Evolutionary conservation across 441 rosid species (phyloP), one percentile per base, ranked within the genome.

Genomic region (Aquilaria agallochum): DNA sequence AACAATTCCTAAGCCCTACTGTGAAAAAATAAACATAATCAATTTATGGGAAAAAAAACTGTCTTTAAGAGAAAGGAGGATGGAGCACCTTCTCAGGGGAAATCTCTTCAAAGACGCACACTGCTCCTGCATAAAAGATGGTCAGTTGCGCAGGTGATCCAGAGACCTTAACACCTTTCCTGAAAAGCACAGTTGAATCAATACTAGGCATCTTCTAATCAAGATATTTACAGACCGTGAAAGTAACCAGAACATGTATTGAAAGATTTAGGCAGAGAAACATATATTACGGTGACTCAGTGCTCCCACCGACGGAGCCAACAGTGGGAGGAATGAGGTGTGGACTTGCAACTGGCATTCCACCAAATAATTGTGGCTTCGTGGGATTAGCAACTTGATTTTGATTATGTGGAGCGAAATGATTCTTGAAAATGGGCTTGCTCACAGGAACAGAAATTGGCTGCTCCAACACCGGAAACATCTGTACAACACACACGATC

Each of bases 11-110:
- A 4, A 36, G 6, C 2, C 42, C 42, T 2, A 5, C 42, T 36
- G 5, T 36, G 42, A 36, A 36, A 20, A 36, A 5, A 36, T 36
- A 36, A 36, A 36, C 3, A 8, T 8, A 36, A 36, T 3, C 5
- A 8, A 36, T 4, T 3, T 36, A 36, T 36, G 1, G 42, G 42
- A 36, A 36, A 36, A 36, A 36, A 4, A 36, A 36, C 7, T 8
- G 7, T 4, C 42, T 32, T 31, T 32, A 9, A 12, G 13, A 34
- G 51, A 50, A 32, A 55, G 58, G 61, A 58, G 53, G 67, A 56
- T 45, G 60, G 9, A 51, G 55, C 64, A 89, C 96, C 89, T 87
- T 85, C 61, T 87, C 88, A 2, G 87, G 94, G 4, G 94, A 69
- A 62, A 85, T 76, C 68, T 79, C 81, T 58, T 87, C 81, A 51